Conservation (phyloP, 2,329 filamentous ascomycete genomes). For the Apiospora rasikravindrae region DNA sequence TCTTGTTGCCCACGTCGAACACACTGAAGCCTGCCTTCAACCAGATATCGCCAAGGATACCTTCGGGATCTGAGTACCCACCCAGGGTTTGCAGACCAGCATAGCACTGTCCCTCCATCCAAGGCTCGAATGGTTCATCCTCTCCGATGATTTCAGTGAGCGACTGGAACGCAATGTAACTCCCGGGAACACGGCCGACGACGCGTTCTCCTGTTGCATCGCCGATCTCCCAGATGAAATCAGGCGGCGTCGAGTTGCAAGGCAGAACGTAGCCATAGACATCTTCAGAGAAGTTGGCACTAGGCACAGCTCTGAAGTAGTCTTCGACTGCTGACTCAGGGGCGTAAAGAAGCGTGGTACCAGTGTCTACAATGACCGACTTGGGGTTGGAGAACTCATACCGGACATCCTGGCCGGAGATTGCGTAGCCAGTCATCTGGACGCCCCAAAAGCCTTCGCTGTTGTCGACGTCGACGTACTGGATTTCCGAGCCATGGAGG, state of each 20-base stretch:
- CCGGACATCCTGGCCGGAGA: conserved; percentile 39
- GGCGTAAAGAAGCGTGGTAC: conserved; percentile 69
- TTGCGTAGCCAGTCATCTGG: conserved; percentile 41
- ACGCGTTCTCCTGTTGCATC: conserved; percentile 48
- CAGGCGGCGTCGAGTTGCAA: conserved; percentile 61
- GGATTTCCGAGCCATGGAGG: conserved; percentile 46
- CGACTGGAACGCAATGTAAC: conserved; percentile 60
- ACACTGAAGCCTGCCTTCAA: conserved; percentile 79
- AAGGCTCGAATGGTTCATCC: conserved; percentile 35
- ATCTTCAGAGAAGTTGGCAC: conserved; percentile 53
- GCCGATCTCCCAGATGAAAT: conserved; percentile 60
- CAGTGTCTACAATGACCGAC: conserved; percentile 69
- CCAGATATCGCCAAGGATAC: conserved; percentile 79
- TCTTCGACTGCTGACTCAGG: conserved; percentile 58
- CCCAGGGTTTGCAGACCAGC: conserved; percentile 73
- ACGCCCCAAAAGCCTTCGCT: conserved; percentile 54
- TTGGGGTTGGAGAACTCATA: conserved; percentile 46
- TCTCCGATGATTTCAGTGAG: conserved; percentile 47
- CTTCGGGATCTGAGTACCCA: conserved; percentile 54
- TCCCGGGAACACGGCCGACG: conserved; percentile 58
- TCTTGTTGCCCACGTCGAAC: conserved; percentile 62
- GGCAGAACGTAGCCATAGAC: conserved; percentile 62
- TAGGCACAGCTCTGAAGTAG: conserved; percentile 64
- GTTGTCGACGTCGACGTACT: conserved; percentile 55
- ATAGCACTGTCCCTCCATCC: conserved; percentile 58